Conservation (phyloP, 257 asterid genomes). For the Eustoma russellianum region DNA sequence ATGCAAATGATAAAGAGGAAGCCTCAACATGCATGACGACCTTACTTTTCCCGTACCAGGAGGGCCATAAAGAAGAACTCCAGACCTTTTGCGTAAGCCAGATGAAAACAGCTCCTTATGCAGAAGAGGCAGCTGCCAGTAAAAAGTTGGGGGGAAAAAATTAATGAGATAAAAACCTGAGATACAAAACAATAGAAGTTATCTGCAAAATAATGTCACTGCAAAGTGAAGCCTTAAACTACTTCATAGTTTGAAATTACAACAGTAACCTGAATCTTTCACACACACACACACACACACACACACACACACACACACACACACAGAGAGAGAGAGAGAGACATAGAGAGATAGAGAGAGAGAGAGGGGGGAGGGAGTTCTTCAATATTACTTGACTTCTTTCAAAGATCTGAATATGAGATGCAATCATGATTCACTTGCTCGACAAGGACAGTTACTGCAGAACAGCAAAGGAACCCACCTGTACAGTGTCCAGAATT, state of each 20-base stretch:
- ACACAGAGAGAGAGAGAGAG: too few species aligned
- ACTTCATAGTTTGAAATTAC: too few species aligned
- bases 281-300: neutral
- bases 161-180: constrained; percentile 2
- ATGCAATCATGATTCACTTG: neutral
- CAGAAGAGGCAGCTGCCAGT: constrained; percentile 77
- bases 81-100: constrained; percentile 94
- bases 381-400: neutral
- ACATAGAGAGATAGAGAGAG: too few species aligned
- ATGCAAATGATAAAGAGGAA: neutral
- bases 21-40: constrained; percentile 5
- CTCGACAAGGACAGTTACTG: neutral
- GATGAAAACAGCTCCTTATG: constrained; percentile 96
- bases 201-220: too few species aligned
- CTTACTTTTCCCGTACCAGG: constrained; percentile 99
- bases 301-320: too few species aligned
- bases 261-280: neutral
- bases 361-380: too few species aligned
- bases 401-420: neutral
- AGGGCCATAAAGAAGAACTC: constrained; percentile 98
- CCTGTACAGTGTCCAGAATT: constrained; percentile 95
- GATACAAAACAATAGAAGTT: neutral
- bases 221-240: too few species aligned
- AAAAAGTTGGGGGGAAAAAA: constrained; percentile 12
- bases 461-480: constrained; percentile 17